Base-by-base conservation (phyloP, 768 basidiomycete genomes). In the Cantharellus anzutake region DNA sequence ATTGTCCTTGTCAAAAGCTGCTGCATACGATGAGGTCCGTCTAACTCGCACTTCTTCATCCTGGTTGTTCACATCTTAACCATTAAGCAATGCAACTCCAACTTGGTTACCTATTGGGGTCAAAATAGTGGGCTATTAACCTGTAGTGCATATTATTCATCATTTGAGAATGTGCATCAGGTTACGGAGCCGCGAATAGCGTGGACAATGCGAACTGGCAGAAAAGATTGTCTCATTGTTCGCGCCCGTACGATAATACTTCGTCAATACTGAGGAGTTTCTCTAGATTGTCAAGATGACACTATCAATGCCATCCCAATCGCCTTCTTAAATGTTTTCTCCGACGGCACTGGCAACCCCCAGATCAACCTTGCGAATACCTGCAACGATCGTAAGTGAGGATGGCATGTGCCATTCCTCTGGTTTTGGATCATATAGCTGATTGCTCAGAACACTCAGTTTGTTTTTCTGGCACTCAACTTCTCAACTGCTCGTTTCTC, bases 301-400 rank as follows among this genome's bases (percentile, higher is more conserved):
- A 75, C 79, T 4, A 78, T 84, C 60, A 80, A 86, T 68, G 80
- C 78, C 4, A 77, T 86, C 60, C 82, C 82, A 4, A 65, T 86
- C 40, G 79, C 83, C n/a, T 84, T 86, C 66, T 65, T 86, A 63
- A 71, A 79, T 66, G 75, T 74, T 20, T 85, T 84, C 70, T 83
- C 81, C 65, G 75, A 80, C 7, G 71, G 78, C 3, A 82, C 83
- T 0, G 76, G 76, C 38, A 68, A 75, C 16, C 84, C 84, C 34
- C 78, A 76, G 4, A 71, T 86, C 58, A 81, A 87, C 67, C 73
- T 85, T 7, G 83, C 81, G 1, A 85, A 82, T 65, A 62, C 58
- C n/a, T 63, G 63, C 37, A 62, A 57, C 41, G 42, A 48, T 34
- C 20, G 20, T 29, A 29, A 29, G 20, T 29, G 48, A 53, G 7